Evolutionary conservation across 768 basidiomycete species (phyloP).

Genomic region (Boletus patriciae): DNA sequence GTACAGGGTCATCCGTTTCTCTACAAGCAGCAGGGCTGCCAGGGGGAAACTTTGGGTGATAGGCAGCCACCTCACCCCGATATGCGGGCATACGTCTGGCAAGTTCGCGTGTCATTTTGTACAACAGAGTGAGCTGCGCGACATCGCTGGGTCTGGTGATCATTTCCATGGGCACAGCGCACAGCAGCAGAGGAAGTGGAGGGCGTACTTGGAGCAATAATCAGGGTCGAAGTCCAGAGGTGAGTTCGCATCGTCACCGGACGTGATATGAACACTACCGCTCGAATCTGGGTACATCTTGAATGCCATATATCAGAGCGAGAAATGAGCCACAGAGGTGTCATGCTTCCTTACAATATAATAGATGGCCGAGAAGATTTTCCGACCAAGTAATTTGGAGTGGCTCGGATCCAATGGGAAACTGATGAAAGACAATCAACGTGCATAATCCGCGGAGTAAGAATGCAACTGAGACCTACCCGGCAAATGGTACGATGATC

Average conservation of each 20-base stretch:
- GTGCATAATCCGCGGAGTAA: neutral
- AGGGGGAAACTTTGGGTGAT: slow-evolving; percentile 31
- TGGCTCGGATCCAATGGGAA: slow-evolving; percentile 18
- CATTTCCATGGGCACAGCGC: neutral
- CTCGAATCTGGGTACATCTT: slow-evolving; percentile 45
- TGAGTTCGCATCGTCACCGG: slow-evolving; percentile 41
- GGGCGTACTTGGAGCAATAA: slow-evolving; percentile 43
- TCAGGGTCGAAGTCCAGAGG: slow-evolving; percentile 46
- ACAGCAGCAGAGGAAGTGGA: neutral
- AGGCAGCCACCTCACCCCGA: slow-evolving; percentile 18
- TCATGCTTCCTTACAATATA: neutral
- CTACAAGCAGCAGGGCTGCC: slow-evolving; percentile 30
- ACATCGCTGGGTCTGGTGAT: slow-evolving; percentile 14
- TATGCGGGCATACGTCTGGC: slow-evolving; percentile 49
- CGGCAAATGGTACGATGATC: slow-evolving; percentile 40
- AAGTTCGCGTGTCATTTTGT: slow-evolving; percentile 57
- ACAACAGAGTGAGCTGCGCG: slow-evolving; percentile 34
- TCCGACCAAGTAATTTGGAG: slow-evolving; percentile 14
- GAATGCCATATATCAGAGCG: neutral
- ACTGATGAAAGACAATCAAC: slow-evolving; percentile 20
- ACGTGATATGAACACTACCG: slow-evolving; percentile 50
- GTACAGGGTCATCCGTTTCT: slow-evolving; percentile 19
- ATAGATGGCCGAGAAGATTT: slow-evolving; percentile 25
- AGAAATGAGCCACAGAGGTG: too few species aligned
- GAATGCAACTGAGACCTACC: slow-evolving; percentile 30